phyloP scores from a whole-genome alignment of 495 filamentous ascomycete species.

The Aspergillus sclerotioniger region DNA sequence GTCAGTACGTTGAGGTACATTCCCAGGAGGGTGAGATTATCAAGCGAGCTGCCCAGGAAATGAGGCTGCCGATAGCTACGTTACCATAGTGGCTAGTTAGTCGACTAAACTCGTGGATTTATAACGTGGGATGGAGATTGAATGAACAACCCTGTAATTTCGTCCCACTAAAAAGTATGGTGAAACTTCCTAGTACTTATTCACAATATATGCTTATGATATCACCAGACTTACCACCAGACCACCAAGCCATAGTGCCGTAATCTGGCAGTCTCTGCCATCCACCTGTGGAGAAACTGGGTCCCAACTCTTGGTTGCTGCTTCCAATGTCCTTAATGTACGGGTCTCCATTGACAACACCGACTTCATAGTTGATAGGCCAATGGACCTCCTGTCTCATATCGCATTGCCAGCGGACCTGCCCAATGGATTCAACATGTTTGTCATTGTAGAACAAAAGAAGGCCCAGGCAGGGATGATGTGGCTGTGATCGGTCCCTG shows the following conservation, averaged over 20 bases:
- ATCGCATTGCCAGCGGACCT: constrained; percentile 16
- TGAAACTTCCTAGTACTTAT: no score
- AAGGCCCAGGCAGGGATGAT: constrained; percentile 12
- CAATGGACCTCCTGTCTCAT: constrained; percentile 2
- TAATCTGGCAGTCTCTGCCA: constrained; percentile 5
- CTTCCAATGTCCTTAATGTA: constrained; percentile 17
- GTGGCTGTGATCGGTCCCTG: constrained; percentile 7
- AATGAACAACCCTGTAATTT: no score
- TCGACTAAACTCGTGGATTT: not conserved
- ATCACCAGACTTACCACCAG: constrained; percentile 5
- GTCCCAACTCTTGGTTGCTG: not conserved
- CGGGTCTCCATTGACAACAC: no score
- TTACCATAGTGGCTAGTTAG: no score
- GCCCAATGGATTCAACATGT: constrained; percentile 16
- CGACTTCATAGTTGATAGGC: no score
- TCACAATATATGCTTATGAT: constrained; percentile 3
- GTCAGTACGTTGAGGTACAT: constrained; percentile 7
- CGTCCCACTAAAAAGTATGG: no score
- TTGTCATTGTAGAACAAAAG: constrained; percentile 12
- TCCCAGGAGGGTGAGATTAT: not conserved
- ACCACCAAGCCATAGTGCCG: constrained; percentile 15
- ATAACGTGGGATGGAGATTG: not conserved
- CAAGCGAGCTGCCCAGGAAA: not conserved
- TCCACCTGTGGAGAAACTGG: not conserved
- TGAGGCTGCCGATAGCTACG: no score